A percentile compares a stretch with the other conserved stretches of the same genome.
These are phyloP conservation scores for Cymodocea nodosa DNA, from an alignment of 116 monocot species.

Conservation along the genomic window DNA sequence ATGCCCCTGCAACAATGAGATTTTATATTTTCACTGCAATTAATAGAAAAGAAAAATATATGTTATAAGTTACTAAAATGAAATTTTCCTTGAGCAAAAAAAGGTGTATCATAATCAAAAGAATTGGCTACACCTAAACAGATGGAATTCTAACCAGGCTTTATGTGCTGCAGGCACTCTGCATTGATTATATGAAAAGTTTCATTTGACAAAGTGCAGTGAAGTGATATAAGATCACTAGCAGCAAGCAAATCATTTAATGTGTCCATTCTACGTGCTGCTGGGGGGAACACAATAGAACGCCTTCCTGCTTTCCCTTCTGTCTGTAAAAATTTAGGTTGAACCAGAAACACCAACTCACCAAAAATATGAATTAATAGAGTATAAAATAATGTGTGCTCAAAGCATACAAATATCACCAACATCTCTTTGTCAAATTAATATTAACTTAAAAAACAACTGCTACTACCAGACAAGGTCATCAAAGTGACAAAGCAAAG, in stretches of 20 bases:
- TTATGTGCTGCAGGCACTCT: slow-evolving; percentile 83
- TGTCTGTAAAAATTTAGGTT: slow-evolving; percentile 11
- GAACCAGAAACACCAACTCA: neutral
- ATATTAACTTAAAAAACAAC: too few species aligned
- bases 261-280: slow-evolving; percentile 98
- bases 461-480: too few species aligned
- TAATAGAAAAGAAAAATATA: neutral
- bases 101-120: neutral
- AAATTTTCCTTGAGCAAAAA: neutral
- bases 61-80: neutral
- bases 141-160: slow-evolving; percentile 51
- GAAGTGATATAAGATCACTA: slow-evolving; percentile 94
- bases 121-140: neutral
- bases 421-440: too few species aligned
- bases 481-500: neutral
- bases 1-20: slow-evolving; percentile 58
- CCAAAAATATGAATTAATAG: neutral
- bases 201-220: slow-evolving; percentile 69
- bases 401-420: too few species aligned
- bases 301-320: slow-evolving; percentile 41
- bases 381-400: neutral
- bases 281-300: slow-evolving; percentile 64
- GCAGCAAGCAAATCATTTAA: slow-evolving; percentile 93
- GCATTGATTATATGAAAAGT: slow-evolving; percentile 82
- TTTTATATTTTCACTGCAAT: neutral